Conservation (phyloP, 257 asterid species). For the Osmanthus fragrans region DNA sequence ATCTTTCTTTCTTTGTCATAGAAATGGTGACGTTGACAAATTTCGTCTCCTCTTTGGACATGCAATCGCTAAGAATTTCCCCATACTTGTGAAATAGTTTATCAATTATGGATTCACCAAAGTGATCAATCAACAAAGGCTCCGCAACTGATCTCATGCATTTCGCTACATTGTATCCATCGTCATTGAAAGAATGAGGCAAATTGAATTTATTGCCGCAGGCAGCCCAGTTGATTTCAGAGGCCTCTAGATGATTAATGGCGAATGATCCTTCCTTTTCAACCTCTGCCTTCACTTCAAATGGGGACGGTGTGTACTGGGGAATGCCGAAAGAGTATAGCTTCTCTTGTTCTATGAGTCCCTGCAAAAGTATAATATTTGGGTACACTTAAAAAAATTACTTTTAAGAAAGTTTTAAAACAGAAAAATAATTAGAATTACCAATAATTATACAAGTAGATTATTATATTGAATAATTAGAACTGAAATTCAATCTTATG, state of each 20-base stretch:
- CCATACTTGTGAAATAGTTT: conserved; percentile 36
- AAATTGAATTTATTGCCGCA: conserved; percentile 9
- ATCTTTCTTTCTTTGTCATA: conserved; percentile 28
- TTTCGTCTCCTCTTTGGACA: conserved; percentile 38
- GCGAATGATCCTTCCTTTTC: conserved; percentile 56
- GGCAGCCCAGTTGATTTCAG: conserved; percentile 53
- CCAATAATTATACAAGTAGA: too few relatives aligned
- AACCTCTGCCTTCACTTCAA: conserved; percentile 41
- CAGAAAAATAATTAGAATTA: too few relatives aligned
- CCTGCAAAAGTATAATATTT: conserved; percentile 28
- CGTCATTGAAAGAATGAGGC: background rate
- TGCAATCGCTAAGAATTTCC: conserved; percentile 22
- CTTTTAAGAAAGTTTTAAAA: background rate
- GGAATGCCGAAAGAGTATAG: conserved; percentile 61
- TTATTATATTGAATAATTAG: too few relatives aligned
- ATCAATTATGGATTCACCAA: conserved; percentile 47
- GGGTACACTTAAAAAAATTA: background rate
- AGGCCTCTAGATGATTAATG: conserved; percentile 38
- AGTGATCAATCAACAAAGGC: conserved; percentile 57
- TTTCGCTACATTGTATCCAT: conserved; percentile 44
- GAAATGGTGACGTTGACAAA: conserved; percentile 47
- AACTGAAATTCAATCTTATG: too few relatives aligned
- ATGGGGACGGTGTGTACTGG: conserved; percentile 55
- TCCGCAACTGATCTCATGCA: conserved; percentile 75
- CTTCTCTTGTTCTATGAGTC: conserved; percentile 47